phyloP scores from a whole-genome alignment of 2,329 filamentous ascomycete genomes.

The Macrophomina tecta region DNA sequence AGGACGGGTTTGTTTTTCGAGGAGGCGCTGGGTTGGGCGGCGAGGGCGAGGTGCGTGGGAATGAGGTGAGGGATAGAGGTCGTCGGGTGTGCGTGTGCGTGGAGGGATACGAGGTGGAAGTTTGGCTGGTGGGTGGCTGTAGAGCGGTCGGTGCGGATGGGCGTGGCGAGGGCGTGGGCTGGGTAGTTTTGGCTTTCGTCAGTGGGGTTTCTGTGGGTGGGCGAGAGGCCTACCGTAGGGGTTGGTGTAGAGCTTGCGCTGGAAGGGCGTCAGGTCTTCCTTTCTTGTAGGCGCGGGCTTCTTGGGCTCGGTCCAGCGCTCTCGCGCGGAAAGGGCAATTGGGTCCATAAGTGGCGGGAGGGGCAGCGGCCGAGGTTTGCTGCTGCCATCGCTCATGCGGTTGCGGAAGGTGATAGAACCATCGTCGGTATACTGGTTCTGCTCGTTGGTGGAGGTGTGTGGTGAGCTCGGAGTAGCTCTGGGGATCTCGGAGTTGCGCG shows the following conservation, averaged over 20 bases:
- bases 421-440: conserved; percentile 19
- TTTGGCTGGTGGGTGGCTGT: conserved; percentile 60
- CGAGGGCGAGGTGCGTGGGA: conserved; percentile 46
- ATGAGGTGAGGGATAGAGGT: conserved; percentile 62
- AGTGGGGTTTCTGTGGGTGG: background rate
- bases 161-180: conserved; percentile 69
- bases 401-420: conserved; percentile 39
- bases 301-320: conserved; percentile 49
- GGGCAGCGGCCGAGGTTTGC: conserved; percentile 48
- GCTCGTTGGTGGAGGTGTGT: conserved; percentile 7
- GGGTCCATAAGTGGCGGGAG: conserved; percentile 58
- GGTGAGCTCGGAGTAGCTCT: conserved; percentile 2
- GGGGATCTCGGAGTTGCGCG: conserved; percentile 13
- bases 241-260: conserved; percentile 65
- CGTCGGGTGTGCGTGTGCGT: conserved; percentile 61
- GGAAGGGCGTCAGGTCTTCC: conserved; percentile 56
- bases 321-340: conserved; percentile 42
- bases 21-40: background rate
- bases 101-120: conserved; percentile 69
- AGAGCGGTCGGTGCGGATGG: conserved; percentile 62
- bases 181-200: conserved; percentile 5
- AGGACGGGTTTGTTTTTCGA: background rate
- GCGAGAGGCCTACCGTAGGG: conserved; percentile 62
- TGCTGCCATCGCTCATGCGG: conserved; percentile 41
- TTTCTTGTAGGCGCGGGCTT: conserved; percentile 42